phyloP scores from a whole-genome alignment of 2,329 filamentous ascomycete species.

The Teratosphaeria nubilosa region DNA sequence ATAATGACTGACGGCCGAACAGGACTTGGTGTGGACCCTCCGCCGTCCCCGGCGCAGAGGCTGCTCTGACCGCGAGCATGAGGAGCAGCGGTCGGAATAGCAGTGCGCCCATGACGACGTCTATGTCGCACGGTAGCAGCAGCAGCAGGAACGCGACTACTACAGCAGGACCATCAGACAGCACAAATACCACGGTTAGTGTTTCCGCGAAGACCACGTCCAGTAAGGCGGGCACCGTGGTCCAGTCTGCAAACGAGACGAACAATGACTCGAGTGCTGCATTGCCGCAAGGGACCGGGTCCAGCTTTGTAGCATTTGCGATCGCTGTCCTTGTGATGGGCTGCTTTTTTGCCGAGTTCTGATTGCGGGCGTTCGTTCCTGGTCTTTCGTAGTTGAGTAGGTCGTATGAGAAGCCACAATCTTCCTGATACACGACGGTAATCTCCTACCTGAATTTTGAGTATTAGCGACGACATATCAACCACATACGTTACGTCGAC shows the following conservation, averaged over 20 bases:
- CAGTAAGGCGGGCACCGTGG: neutral
- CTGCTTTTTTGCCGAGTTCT: constrained; percentile 5
- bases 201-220: neutral
- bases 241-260: constrained; percentile 1
- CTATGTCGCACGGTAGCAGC: neutral
- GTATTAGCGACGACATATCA: too few species aligned
- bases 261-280: neutral
- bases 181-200: neutral
- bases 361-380: neutral
- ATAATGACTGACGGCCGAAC: neutral
- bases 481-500: too few species aligned
- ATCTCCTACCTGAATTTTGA: too few species aligned
- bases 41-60: neutral
- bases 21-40: constrained; percentile 6
- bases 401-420: too few species aligned
- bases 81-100: neutral
- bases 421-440: too few species aligned
- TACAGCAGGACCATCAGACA: neutral
- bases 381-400: neutral
- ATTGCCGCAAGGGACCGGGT: neutral
- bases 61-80: neutral
- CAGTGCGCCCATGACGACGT: neutral
- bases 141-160: neutral
- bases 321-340: constrained; percentile 1
- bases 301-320: constrained; percentile 1